phyloP scores from a whole-genome alignment of 176 grass and related monocot genomes.

The Cenchrus purpureus region DNA sequence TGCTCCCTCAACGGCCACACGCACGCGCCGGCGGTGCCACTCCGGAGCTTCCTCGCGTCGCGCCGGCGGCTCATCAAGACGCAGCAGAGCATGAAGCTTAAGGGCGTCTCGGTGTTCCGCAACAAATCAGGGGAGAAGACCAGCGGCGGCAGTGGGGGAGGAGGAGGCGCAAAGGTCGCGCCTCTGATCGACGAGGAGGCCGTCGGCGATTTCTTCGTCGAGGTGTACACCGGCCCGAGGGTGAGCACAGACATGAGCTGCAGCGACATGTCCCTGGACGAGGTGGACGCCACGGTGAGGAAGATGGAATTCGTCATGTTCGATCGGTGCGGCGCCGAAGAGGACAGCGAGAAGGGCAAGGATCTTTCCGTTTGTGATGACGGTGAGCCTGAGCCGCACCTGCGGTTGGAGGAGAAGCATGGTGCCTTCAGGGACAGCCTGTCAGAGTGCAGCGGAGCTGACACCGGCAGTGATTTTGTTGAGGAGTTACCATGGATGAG shows the following conservation, averaged over 20 bases:
- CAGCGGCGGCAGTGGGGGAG: background rate
- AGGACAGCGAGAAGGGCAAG: conserved; percentile 18
- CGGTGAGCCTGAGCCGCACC: background rate
- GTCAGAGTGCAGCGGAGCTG: conserved; percentile 49
- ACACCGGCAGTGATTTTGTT: conserved; percentile 24
- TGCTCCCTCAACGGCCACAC: conserved; percentile 87
- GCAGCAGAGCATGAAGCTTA: conserved; percentile 92
- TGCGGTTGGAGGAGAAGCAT: conserved; percentile 35
- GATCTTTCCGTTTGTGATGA: background rate
- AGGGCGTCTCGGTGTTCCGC: conserved; percentile 72
- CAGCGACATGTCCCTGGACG: conserved; percentile 84
- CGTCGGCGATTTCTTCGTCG: conserved; percentile 76
- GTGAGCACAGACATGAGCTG: conserved; percentile 62
- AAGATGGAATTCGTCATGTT: conserved; percentile 73
- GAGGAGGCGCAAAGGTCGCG: conserved; percentile 36
- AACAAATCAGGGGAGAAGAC: conserved; percentile 34
- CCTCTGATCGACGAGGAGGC: conserved; percentile 75
- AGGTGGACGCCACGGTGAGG: conserved; percentile 66
- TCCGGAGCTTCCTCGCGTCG: conserved; percentile 77
- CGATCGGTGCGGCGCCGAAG: conserved; percentile 52
- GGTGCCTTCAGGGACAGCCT: conserved; percentile 56
- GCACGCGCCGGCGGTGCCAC: conserved; percentile 66
- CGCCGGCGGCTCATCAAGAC: conserved; percentile 80
- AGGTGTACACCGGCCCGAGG: conserved; percentile 69
- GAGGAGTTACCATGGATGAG: conserved; percentile 56